Evolutionary conservation across 2,329 filamentous ascomycete species (phyloP).

Genomic region (Elsinoe arachidis): DNA sequence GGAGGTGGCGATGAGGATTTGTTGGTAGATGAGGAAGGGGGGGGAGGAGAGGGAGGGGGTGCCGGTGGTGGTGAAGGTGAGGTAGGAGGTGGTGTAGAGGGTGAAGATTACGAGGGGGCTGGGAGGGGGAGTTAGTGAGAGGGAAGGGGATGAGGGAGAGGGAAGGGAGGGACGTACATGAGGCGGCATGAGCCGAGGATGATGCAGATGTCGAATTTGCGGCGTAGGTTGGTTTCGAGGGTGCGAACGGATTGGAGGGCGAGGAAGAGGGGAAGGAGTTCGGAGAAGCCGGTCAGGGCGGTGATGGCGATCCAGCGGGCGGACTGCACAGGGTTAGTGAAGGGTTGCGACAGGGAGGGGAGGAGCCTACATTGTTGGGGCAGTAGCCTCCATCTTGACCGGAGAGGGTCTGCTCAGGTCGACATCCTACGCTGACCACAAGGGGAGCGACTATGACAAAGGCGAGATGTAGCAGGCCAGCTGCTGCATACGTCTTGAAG

Average conservation of each 20-base stretch:
- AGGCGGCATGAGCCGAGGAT: not conserved
- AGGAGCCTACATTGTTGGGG: not conserved
- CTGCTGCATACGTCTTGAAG: constrained; percentile 7
- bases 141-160: not conserved
- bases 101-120: constrained; percentile 5
- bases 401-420: not conserved
- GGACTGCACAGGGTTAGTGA: not conserved
- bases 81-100: constrained; percentile 8
- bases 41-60: not conserved
- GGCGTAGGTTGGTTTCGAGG: constrained; percentile 10
- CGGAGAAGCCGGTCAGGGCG: constrained; percentile 1
- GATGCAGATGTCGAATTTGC: constrained; percentile 7
- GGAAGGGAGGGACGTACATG: not conserved
- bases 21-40: constrained; percentile 11
- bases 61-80: constrained; percentile 1
- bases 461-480: not conserved
- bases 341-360: not conserved
- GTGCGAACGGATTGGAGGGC: constrained; percentile 1
- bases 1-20: constrained; percentile 9
- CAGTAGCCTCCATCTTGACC: constrained; percentile 2
- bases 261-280: constrained; percentile 9
- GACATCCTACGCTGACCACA: not conserved
- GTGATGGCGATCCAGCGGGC: constrained; percentile 8
- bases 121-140: not conserved
- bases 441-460: constrained; percentile 2